Evolutionary conservation across 768 basidiomycete genomes (phyloP).

Genomic region (Suillus cothurnatus): DNA sequence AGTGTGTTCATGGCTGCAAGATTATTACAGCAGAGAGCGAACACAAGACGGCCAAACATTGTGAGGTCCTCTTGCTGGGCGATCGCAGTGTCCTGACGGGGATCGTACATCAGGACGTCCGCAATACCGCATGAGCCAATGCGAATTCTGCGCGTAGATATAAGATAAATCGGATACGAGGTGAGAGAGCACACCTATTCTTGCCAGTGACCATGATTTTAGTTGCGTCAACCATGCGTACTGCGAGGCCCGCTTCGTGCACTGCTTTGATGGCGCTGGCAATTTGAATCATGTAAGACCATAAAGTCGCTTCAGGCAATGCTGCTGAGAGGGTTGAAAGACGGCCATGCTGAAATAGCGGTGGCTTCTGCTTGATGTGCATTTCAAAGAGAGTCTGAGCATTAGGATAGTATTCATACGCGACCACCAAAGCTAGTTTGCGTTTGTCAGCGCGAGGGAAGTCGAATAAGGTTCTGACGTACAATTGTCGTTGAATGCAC

Average conservation of each 20-base stretch:
- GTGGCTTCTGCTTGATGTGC: conserved; percentile 64
- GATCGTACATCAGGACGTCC: conserved; percentile 82
- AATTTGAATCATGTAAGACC: conserved; percentile 93
- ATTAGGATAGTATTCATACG: conserved; percentile 86
- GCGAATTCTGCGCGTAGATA: conserved; percentile 56
- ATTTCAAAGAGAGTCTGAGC: conserved; percentile 80
- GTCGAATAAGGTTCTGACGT: conserved; percentile 29
- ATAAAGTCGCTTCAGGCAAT: conserved; percentile 80
- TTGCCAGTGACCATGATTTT: conserved; percentile 89
- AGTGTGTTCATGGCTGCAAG: conserved; percentile 55
- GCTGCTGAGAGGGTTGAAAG: conserved; percentile 33
- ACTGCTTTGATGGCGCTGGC: conserved; percentile 84
- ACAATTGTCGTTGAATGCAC: conserved; percentile 93
- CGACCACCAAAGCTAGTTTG: conserved; percentile 80
- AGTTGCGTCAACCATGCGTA: conserved; percentile 80
- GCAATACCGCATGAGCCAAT: conserved; percentile 85
- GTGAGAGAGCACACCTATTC: conserved; percentile 60
- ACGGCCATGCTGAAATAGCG: conserved; percentile 38
- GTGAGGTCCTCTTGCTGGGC: conserved; percentile 88
- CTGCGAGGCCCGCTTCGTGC: conserved; percentile 79
- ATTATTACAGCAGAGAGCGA: conserved; percentile 76
- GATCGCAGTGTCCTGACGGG: conserved; percentile 55
- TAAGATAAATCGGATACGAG: conserved; percentile 7
- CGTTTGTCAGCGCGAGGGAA: not conserved
- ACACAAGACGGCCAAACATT: conserved; percentile 83